A percentile compares a stretch with the other conserved stretches of the same genome.
Conservation (phyloP, 176 grass and related monocot genomes). For the Avena atlantica region DNA sequence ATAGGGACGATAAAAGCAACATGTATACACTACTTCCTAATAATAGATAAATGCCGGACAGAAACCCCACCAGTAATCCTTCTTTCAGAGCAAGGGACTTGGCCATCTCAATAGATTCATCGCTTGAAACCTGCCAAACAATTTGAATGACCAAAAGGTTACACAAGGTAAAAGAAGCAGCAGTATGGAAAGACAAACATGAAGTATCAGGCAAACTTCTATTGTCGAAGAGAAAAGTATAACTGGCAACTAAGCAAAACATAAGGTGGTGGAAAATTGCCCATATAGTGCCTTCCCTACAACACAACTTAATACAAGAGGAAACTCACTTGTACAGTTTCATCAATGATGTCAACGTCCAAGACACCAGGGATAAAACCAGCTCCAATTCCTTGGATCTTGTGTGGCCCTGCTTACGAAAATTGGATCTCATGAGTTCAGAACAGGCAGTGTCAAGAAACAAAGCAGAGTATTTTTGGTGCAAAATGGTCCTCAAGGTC, state of each 20-base stretch:
- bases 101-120: constrained; percentile 84
- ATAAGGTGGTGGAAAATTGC: not conserved
- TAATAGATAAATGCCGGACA: not conserved
- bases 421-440: constrained; percentile 15
- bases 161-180: constrained; percentile 3
- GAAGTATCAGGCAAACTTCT: constrained; percentile 16
- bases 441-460: constrained; percentile 26
- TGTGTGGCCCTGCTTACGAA: constrained; percentile 73
- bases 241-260: constrained; percentile 7
- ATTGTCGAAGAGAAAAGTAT: not conserved
- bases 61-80: constrained; percentile 70
- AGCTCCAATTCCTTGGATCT: constrained; percentile 94
- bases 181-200: not conserved
- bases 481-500: constrained; percentile 40
- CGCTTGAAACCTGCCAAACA: constrained; percentile 73
- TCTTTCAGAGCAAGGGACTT: constrained; percentile 83
- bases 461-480: constrained; percentile 2
- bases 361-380: constrained; percentile 89
- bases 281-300: not conserved
- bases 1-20: constrained; percentile 2
- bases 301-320: not conserved
- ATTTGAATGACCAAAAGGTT: constrained; percentile 36
- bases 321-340: constrained; percentile 64
- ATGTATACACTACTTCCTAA: not conserved
- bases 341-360: constrained; percentile 73